Evolutionary conservation across 805 yeast genomes (phyloP), one percentile per base, ranked within the genome.

Genomic region (Lachancea nothofagi): DNA sequence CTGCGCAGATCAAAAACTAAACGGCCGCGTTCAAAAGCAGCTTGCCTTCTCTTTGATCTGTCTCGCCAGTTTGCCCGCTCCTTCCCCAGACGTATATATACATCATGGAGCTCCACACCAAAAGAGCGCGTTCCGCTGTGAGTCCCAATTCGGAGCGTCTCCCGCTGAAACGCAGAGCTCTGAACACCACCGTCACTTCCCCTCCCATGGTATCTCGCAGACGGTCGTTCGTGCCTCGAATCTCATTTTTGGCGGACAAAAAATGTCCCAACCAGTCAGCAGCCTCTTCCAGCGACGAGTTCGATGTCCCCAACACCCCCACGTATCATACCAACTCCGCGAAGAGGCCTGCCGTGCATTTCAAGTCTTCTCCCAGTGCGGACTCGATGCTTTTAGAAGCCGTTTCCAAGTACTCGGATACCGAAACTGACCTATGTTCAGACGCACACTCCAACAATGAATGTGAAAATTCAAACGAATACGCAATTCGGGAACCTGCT

Each of bases 1-100:
- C 48, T 54, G 59, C 43, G 57, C 57, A 37, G 54, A 49, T 54
- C 59, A 50, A 47, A 48, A n/a, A n/a, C n/a, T n/a, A n/a, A n/a
- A n/a, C n/a, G n/a, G n/a, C n/a, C n/a, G n/a, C n/a, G n/a, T n/a
- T n/a, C n/a, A n/a, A n/a, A n/a, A n/a, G n/a, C n/a, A n/a, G n/a
- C n/a, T n/a, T n/a, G n/a, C n/a, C n/a, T n/a, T n/a, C n/a, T n/a
- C n/a, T n/a, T n/a, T n/a, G n/a, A n/a, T n/a, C n/a, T n/a, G n/a
- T n/a, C n/a, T n/a, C n/a, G n/a, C n/a, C 32, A 5, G 12, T 25
- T 25, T 29, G 4, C 32, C n/a, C 4, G n/a, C 15, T 15, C 13
- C 13, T 25, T 25, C 7, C 28, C 28, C 26, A 7, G 12, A 8
- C 26, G 26, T 13, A 23, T 28, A 34, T 15, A 20, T n/a, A n/a